Evolutionary conservation across 345 rosid species (phyloP).

Genomic region (Citrus australasica): DNA sequence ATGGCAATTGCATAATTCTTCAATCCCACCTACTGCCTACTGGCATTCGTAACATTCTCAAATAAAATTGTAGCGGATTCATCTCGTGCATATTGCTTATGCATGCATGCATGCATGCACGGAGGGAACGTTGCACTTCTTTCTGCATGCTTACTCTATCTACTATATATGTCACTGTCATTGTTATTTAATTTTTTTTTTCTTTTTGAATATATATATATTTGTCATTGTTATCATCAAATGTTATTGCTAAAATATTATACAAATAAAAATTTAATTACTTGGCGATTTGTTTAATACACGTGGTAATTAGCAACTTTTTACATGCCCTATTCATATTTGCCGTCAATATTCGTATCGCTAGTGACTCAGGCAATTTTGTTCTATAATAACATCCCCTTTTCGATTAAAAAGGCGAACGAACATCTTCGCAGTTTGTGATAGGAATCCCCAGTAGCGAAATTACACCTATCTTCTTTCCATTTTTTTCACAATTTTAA

Average conservation of each 20-base stretch:
- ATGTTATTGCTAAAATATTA: background rate
- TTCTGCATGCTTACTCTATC: background rate
- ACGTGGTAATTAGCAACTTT: background rate
- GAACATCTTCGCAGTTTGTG: too few species aligned
- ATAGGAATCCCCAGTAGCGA: too few species aligned
- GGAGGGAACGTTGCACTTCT: background rate
- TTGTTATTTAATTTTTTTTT: background rate
- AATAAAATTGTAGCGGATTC: conserved; percentile 23
- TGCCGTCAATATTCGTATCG: too few species aligned
- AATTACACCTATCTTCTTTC: too few species aligned
- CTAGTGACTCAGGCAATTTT: too few species aligned
- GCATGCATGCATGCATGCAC: background rate
- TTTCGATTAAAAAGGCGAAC: too few species aligned
- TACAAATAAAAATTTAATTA: background rate
- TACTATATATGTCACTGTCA: background rate
- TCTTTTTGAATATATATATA: too few species aligned
- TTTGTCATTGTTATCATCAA: background rate
- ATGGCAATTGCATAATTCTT: background rate
- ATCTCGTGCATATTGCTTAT: background rate
- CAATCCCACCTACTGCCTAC: background rate
- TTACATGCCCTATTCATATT: background rate
- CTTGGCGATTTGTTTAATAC: background rate
- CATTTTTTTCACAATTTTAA: too few species aligned
- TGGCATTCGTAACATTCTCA: background rate
- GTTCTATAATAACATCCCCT: too few species aligned